phyloP scores from a whole-genome alignment of 371 early-diverging fungal genomes.

The Mortierella sp. region DNA sequence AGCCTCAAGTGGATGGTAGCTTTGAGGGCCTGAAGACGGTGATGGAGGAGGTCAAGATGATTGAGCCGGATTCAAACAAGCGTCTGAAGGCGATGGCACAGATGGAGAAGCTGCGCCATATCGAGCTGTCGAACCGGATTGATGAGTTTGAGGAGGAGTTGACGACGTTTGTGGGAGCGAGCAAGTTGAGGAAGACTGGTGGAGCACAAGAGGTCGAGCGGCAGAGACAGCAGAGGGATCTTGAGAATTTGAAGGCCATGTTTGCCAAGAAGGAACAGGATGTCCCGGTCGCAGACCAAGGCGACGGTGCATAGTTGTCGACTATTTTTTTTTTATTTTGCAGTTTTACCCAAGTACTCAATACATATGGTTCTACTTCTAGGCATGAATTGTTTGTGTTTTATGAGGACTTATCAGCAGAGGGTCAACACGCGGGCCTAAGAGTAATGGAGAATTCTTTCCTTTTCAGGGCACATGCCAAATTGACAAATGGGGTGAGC shows the following conservation, averaged over 20 bases:
- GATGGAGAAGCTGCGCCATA: constrained; percentile 74
- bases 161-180: constrained; percentile 72
- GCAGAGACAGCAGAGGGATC: constrained; percentile 71
- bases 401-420: no score
- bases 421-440: no score
- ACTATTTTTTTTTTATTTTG: not conserved
- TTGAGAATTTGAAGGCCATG: constrained; percentile 72
- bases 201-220: constrained; percentile 80
- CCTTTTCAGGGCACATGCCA: no score
- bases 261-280: constrained; percentile 72
- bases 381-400: not conserved
- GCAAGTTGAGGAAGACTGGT: constrained; percentile 77
- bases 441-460: no score
- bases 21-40: constrained; percentile 74
- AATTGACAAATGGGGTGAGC: no score
- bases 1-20: constrained; percentile 69
- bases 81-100: constrained; percentile 79
- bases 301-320: not conserved
- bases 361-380: not conserved
- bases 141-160: constrained; percentile 83
- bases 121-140: constrained; percentile 73
- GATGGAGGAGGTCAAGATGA: constrained; percentile 75
- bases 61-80: constrained; percentile 76
- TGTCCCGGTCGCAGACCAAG: constrained; percentile 63
- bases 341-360: not conserved